Conservation (phyloP, 2,329 filamentous ascomycete genomes). For the Stagonosporopsis vannaccii region DNA sequence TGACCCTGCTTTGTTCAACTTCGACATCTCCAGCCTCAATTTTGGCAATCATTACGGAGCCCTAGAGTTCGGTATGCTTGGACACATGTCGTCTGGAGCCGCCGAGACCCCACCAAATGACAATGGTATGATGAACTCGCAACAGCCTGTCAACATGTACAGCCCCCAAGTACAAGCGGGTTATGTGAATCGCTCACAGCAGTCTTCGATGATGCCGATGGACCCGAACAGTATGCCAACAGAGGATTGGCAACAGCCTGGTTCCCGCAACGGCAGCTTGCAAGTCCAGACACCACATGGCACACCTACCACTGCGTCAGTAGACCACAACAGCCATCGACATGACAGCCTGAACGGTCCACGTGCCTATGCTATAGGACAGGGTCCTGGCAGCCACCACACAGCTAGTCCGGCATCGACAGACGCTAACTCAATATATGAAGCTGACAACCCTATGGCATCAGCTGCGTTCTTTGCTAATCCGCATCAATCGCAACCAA, state of each 20-base stretch:
- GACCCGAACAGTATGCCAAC: slow-evolving; percentile 34
- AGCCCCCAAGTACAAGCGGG: slow-evolving; percentile 49
- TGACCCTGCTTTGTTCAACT: slow-evolving; percentile 92
- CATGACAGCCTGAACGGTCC: slow-evolving; percentile 52
- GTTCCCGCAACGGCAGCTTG: slow-evolving; percentile 53
- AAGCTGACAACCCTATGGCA: slow-evolving; percentile 51
- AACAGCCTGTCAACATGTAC: slow-evolving; percentile 46
- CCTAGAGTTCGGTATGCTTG: slow-evolving; percentile 93
- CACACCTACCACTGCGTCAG: slow-evolving; percentile 47
- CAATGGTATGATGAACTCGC: slow-evolving; percentile 44
- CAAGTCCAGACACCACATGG: slow-evolving; percentile 54
- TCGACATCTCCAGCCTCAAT: slow-evolving; percentile 90
- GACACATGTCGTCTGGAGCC: slow-evolving; percentile 92
- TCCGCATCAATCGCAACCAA: slow-evolving; percentile 38
- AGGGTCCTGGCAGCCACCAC: slow-evolving; percentile 62
- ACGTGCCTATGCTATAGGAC: slow-evolving; percentile 68
- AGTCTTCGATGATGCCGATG: slow-evolving; percentile 43
- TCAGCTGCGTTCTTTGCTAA: slow-evolving; percentile 46
- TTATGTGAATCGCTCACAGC: slow-evolving; percentile 33
- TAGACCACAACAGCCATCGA: slow-evolving; percentile 40
- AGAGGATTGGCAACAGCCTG: slow-evolving; percentile 49
- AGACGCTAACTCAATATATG: slow-evolving; percentile 51
- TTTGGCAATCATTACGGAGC: slow-evolving; percentile 97
- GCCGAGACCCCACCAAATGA: slow-evolving; percentile 81
- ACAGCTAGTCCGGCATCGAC: slow-evolving; percentile 64